Evolutionary conservation across 441 rosid genomes (phyloP).

Genomic region (Caryocar brasiliense): DNA sequence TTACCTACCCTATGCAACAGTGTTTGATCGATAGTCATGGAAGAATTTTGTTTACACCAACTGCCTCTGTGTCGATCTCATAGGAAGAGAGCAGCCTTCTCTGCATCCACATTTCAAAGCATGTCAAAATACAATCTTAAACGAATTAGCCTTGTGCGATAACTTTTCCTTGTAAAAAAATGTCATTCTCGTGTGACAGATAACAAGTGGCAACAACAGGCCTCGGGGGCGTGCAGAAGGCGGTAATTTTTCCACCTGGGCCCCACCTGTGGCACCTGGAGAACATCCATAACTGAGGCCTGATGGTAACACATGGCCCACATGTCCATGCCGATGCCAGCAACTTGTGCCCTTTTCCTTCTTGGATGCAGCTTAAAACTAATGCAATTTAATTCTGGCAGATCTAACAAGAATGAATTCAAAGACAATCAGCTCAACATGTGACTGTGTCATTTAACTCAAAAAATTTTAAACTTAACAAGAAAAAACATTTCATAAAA

Average conservation of each 20-base stretch:
- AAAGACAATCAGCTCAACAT: neutral
- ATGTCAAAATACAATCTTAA: neutral
- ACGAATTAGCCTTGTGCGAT: neutral
- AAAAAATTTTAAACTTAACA: no score
- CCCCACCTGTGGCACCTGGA: neutral
- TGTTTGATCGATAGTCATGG: constrained; percentile 20
- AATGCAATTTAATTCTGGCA: neutral
- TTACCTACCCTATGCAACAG: constrained; percentile 24
- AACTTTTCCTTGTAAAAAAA: neutral
- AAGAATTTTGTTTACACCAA: constrained; percentile 19
- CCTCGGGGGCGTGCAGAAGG: neutral
- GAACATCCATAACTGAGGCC: neutral
- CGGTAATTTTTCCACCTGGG: neutral
- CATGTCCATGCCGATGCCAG: no score
- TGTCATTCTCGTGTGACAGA: neutral
- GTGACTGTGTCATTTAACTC: no score
- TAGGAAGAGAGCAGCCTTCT: constrained; percentile 68
- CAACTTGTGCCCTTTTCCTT: constrained; percentile 13
- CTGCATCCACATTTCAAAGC: constrained; percentile 32
- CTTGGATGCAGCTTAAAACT: constrained; percentile 13
- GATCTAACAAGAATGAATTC: neutral
- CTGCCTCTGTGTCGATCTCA: constrained; percentile 39
- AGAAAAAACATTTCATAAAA: no score
- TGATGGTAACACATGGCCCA: neutral
- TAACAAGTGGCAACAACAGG: neutral